A percentile compares a stretch with the other conserved stretches of the same genome.
Evolutionary conservation across 2,329 filamentous ascomycete species (phyloP).

Genomic region (Fusarium abutilonis): DNA sequence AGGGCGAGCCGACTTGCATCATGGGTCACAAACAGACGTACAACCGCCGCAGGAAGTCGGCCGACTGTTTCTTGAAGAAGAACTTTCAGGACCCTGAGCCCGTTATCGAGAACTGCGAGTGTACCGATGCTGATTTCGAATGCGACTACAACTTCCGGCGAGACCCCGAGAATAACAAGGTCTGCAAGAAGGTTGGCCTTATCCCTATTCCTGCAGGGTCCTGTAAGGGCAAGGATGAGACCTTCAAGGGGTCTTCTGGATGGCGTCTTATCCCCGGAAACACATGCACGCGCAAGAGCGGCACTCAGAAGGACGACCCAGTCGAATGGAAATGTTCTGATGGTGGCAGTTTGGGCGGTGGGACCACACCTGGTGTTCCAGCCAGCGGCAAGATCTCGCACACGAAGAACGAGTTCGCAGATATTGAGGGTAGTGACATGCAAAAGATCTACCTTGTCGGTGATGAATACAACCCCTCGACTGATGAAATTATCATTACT

Average conservation of each 20-base stretch:
- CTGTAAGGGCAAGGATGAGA: conserved; percentile 76
- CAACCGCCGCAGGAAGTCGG: conserved; percentile 82
- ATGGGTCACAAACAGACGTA: conserved; percentile 97
- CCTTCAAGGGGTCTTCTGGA: conserved; percentile 85
- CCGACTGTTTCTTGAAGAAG: conserved; percentile 87
- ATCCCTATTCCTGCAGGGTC: conserved; percentile 74
- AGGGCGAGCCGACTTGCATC: conserved; percentile 84
- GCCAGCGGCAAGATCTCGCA: conserved; percentile 73
- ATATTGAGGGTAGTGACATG: conserved; percentile 62
- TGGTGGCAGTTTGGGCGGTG: conserved; percentile 50
- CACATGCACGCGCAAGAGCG: conserved; percentile 70
- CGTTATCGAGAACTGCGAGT: conserved; percentile 79
- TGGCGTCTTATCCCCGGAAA: conserved; percentile 92
- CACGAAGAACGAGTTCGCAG: conserved; percentile 67
- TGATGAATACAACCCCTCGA: conserved; percentile 67
- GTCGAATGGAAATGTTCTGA: conserved; percentile 82
- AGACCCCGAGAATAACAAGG: conserved; percentile 68
- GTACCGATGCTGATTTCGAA: conserved; percentile 87
- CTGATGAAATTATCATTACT: conserved; percentile 77
- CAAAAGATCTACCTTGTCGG: conserved; percentile 82
- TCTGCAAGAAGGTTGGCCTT: conserved; percentile 73
- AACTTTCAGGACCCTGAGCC: conserved; percentile 83
- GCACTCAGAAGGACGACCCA: conserved; percentile 73
- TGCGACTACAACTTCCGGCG: conserved; percentile 93
- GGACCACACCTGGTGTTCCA: conserved; percentile 58